Conservation (phyloP, 208 protist genomes). For the Crithidia acanthocephali region DNA sequence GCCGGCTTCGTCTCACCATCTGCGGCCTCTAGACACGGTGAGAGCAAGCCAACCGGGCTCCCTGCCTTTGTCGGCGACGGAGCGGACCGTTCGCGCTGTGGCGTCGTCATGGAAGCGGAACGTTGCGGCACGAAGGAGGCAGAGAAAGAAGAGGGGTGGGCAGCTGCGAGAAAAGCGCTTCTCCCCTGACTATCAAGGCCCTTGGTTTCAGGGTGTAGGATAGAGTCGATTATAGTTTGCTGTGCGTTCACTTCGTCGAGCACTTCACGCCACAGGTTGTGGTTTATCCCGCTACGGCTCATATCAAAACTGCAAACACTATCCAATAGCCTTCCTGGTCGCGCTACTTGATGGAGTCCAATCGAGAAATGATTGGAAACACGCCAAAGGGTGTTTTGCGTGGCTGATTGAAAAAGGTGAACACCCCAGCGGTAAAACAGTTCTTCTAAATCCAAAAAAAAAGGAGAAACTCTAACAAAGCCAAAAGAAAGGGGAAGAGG, state of each 20-base stretch:
- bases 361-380: too few relatives aligned
- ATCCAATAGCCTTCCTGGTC: too few relatives aligned
- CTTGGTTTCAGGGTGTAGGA: slow-evolving; percentile 22
- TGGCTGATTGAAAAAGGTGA: too few relatives aligned
- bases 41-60: neutral
- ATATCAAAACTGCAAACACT: neutral
- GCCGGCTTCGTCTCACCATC: neutral
- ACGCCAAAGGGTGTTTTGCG: too few relatives aligned
- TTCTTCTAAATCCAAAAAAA: too few relatives aligned
- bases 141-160: neutral
- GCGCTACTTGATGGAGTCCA: too few relatives aligned
- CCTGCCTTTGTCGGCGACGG: neutral
- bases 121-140: neutral
- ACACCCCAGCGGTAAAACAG: too few relatives aligned
- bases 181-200: neutral
- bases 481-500: too few relatives aligned
- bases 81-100: neutral
- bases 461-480: too few relatives aligned
- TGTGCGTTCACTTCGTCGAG: slow-evolving; percentile 35
- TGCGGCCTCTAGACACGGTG: neutral
- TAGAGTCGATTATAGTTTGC: slow-evolving; percentile 28
- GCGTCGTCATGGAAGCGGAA: neutral
- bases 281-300: slow-evolving; percentile 4
- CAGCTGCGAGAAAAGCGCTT: neutral
- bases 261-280: slow-evolving; percentile 28